A percentile compares a stretch with the other conserved stretches of the same genome.
phyloP scores from a whole-genome alignment of 352 stramenopile genomes.

The Globisporangium paroecandrum region DNA sequence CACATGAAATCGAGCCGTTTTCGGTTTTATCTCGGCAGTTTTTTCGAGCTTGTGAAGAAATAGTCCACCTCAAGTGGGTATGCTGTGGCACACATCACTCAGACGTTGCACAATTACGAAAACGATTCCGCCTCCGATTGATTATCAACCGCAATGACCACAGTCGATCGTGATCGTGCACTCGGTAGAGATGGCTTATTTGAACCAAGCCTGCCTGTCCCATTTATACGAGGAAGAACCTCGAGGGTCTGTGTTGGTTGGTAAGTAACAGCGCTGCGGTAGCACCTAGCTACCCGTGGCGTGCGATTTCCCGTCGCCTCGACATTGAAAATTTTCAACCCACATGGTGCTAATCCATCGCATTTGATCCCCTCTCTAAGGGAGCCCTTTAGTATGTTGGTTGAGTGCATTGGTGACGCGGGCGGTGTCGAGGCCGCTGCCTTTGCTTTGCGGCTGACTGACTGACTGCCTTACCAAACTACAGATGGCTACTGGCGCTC shows the following conservation, averaged over 20 bases:
- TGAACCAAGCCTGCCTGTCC: neutral
- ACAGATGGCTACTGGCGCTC: neutral
- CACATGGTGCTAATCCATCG: neutral
- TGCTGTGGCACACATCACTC: neutral
- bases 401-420: neutral
- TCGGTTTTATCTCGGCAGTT: neutral
- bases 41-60: slow-evolving; percentile 1
- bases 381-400: neutral
- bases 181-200: neutral
- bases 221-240: neutral
- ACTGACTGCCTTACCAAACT: neutral
- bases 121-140: neutral
- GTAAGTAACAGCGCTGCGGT: neutral
- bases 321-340: neutral
- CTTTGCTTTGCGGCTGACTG: neutral
- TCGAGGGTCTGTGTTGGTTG: neutral
- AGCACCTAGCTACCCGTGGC: neutral
- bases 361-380: neutral
- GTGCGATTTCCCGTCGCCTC: neutral
- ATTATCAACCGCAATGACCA: neutral
- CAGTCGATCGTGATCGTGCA: neutral
- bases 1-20: neutral
- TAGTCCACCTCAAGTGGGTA: neutral
- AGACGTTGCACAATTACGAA: neutral
- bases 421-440: neutral